A percentile compares a stretch with the other conserved stretches of the same genome.
phyloP scores from a whole-genome alignment of 306 rosid species.

The Acacia melanoxylon region DNA sequence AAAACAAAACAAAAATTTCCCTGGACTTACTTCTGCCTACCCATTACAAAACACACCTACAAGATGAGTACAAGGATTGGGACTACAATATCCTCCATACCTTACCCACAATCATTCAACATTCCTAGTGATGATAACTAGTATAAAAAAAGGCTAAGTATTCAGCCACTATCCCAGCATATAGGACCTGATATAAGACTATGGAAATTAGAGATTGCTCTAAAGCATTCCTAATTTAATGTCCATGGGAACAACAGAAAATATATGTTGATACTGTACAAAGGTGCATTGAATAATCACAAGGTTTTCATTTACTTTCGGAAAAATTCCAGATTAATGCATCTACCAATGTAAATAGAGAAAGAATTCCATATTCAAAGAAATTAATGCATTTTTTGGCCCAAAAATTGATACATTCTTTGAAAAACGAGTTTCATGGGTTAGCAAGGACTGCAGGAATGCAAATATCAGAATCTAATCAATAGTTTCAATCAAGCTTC shows the following conservation, averaged over 20 bases:
- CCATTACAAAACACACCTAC: neutral
- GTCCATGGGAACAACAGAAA: neutral
- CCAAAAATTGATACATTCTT: neutral
- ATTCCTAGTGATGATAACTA: neutral
- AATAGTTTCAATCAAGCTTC: neutral
- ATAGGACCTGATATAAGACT: neutral
- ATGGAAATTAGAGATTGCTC: neutral
- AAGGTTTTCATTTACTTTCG: neutral
- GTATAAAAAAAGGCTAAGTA: neutral
- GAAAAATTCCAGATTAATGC: neutral
- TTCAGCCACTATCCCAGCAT: neutral
- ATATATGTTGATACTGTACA: neutral
- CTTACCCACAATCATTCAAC: neutral
- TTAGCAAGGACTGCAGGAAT: conserved; percentile 4
- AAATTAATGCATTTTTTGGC: neutral
- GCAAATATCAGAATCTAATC: neutral
- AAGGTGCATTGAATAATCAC: neutral
- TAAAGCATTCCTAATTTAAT: neutral
- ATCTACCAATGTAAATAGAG: neutral
- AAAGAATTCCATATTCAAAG: neutral
- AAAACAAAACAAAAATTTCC: neutral
- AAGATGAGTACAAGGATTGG: neutral
- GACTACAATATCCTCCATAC: neutral
- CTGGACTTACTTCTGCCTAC: neutral
- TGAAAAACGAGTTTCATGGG: neutral